Evolutionary conservation across 1,284 basidiomycete genomes (phyloP).

Genomic region (Boletus semigastroideus): DNA sequence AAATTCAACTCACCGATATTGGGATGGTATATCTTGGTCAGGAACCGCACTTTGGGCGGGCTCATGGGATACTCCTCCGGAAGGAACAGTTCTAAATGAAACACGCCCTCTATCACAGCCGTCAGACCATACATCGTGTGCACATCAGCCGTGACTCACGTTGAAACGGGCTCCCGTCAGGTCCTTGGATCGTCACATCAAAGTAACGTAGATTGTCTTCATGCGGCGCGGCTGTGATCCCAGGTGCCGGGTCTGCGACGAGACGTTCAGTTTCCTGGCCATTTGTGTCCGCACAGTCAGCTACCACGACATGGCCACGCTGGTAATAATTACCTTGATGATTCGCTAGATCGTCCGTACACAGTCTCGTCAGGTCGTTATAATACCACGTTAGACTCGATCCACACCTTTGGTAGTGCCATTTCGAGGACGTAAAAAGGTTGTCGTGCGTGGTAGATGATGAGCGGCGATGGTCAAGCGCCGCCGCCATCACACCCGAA

Average conservation of each 20-base stretch:
- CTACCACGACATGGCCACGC: slow-evolving; percentile 15
- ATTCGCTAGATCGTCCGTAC: slow-evolving; percentile 43
- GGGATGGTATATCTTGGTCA: slow-evolving; percentile 99
- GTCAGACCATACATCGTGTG: slow-evolving; percentile 7
- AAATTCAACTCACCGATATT: slow-evolving; percentile 81
- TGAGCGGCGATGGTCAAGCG: slow-evolving; percentile 17
- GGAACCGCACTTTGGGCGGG: slow-evolving; percentile 96
- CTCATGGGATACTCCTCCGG: slow-evolving; percentile 99
- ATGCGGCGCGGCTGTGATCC: slow-evolving; percentile 91
- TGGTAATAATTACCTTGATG: slow-evolving; percentile 47
- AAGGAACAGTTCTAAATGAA: slow-evolving; percentile 95
- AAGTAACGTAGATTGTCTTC: slow-evolving; percentile 99
- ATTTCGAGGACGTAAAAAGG: slow-evolving; percentile 24
- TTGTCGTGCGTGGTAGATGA: slow-evolving; percentile 16
- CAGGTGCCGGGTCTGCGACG: slow-evolving; percentile 93
- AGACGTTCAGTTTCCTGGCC: slow-evolving; percentile 94
- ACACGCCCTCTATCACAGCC: slow-evolving; percentile 73
- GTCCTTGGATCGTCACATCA: slow-evolving; percentile 95
- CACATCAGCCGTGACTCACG: slow-evolving; percentile 51
- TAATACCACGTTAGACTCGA: not conserved
- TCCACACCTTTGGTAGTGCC: slow-evolving; percentile 31
- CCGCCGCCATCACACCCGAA: slow-evolving; percentile 10
- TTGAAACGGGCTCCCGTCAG: slow-evolving; percentile 92
- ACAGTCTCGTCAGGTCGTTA: slow-evolving; percentile 13
- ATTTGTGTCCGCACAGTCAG: slow-evolving; percentile 15